Base-by-base conservation (phyloP, 148 eudicot genomes). In the Oxyria digyna region DNA sequence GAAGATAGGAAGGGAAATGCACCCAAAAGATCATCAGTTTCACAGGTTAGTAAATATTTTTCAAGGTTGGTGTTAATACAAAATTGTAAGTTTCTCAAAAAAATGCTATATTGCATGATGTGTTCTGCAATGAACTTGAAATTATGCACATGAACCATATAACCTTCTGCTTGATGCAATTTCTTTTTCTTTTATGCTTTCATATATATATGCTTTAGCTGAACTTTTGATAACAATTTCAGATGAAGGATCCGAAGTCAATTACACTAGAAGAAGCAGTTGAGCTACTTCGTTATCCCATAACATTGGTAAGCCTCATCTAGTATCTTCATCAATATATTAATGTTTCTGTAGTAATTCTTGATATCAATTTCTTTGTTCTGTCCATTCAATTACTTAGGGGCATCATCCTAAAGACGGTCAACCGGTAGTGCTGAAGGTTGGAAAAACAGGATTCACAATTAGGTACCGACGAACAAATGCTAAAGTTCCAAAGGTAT, bases 401-500 rank as follows among this genome's bases (percentile, higher is more conserved):
- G 99, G 99, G 71, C 78, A 80, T 49, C 96, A 94, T 72, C 98
- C 92, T 23, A 85, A 76, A 14, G 91, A 83, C 78, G 78, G 82
- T 54, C 82, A 67, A 52, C 97, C 96, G 45, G 81, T 94, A 55
- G 15, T 78, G 3, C 57, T 94, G 69, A 88, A 78, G 85, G 75
- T 84, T 71, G 85, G 85, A 33, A 94, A 70, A 76, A 43, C 20
- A 45, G 91, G 96, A 21, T 94, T 82, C 77, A 72, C 88, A 13
- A 76, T 94, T 42, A 85, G 78, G 84, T 83, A 94, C 77, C 80
- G 93, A 75, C 83, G 88, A 33, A 69, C 65, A 31, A 78, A 69
- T 50, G 92, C 83, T 70, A 72, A 85, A 57, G 83, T 94, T 21
- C 99, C 99, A 50, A 88, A 91, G 99, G 99, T 94, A 78, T 68